Evolutionary conservation across 169 alveolate species (phyloP).

Genomic region (Plasmodium cynomolgi): DNA sequence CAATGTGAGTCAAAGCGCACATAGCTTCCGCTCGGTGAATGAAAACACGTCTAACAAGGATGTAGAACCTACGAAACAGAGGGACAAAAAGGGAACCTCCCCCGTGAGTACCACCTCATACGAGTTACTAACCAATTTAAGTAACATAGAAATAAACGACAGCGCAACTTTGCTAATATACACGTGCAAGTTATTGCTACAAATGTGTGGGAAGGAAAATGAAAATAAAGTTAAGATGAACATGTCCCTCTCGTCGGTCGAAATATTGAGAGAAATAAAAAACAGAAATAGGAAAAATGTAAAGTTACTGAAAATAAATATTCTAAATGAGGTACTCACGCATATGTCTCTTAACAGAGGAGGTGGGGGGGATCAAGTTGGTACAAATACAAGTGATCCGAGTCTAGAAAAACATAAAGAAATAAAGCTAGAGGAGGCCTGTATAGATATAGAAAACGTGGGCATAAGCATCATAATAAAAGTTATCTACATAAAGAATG

Average conservation of each 20-base stretch:
- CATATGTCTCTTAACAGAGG: slow-evolving; percentile 11
- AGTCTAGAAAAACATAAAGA: slow-evolving; percentile 42
- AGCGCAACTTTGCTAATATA: slow-evolving; percentile 36
- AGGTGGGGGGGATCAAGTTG: not conserved
- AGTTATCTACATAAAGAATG: slow-evolving; percentile 37
- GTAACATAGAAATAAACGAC: slow-evolving; percentile 34
- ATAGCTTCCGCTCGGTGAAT: slow-evolving; percentile 5
- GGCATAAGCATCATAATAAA: slow-evolving; percentile 72
- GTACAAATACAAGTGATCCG: not conserved
- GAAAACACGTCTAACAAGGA: not conserved
- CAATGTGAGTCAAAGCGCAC: slow-evolving; percentile 17
- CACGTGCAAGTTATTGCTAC: slow-evolving; percentile 18
- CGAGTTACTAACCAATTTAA: slow-evolving; percentile 31
- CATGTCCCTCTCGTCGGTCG: slow-evolving; percentile 37
- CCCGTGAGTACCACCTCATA: slow-evolving; percentile 8
- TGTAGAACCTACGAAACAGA: not conserved
- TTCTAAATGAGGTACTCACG: slow-evolving; percentile 26
- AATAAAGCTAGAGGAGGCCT: slow-evolving; percentile 38
- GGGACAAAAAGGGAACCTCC: not conserved
- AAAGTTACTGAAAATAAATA: slow-evolving; percentile 61
- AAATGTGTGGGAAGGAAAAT: slow-evolving; percentile 10
- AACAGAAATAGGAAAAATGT: slow-evolving; percentile 43
- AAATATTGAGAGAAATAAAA: slow-evolving; percentile 61
- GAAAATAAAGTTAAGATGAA: slow-evolving; percentile 1
- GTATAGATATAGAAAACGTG: slow-evolving; percentile 60